Conservation (phyloP, 768 basidiomycete species). For the Boletus fagicola region DNA sequence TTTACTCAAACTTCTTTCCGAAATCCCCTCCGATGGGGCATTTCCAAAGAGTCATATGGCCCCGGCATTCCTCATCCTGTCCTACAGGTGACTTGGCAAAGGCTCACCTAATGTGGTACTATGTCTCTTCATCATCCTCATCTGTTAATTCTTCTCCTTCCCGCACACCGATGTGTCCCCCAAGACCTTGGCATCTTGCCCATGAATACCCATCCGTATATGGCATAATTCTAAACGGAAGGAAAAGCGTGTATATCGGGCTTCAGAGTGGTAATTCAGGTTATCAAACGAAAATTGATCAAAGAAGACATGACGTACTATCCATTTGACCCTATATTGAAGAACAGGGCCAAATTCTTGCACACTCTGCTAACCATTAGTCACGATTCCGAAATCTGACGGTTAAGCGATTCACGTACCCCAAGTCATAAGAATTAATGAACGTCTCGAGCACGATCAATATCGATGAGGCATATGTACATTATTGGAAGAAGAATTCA, state of each 20-base stretch:
- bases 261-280: slow-evolving; percentile 37
- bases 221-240: slow-evolving; percentile 78
- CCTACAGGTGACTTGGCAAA: neutral
- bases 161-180: slow-evolving; percentile 59
- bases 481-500: neutral
- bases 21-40: slow-evolving; percentile 15
- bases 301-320: slow-evolving; percentile 59
- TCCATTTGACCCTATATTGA: slow-evolving; percentile 77
- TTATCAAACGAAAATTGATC: neutral
- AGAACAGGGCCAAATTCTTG: slow-evolving; percentile 78
- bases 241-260: slow-evolving; percentile 71
- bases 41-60: slow-evolving; percentile 77
- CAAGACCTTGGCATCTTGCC: slow-evolving; percentile 67
- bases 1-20: slow-evolving; percentile 26
- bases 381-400: neutral
- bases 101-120: slow-evolving; percentile 7
- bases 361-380: slow-evolving; percentile 32
- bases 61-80: slow-evolving; percentile 64
- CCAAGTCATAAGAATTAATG: slow-evolving; percentile 90
- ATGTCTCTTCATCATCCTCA: slow-evolving; percentile 52
- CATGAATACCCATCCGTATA: slow-evolving; percentile 83
- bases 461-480: neutral
- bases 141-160: slow-evolving; percentile 87
- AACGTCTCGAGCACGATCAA: slow-evolving; percentile 51
- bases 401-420: slow-evolving; percentile 41